These are phyloP conservation scores for Syzygium grande DNA, from an alignment of 345 rosid species.

Conservation along the genomic window DNA sequence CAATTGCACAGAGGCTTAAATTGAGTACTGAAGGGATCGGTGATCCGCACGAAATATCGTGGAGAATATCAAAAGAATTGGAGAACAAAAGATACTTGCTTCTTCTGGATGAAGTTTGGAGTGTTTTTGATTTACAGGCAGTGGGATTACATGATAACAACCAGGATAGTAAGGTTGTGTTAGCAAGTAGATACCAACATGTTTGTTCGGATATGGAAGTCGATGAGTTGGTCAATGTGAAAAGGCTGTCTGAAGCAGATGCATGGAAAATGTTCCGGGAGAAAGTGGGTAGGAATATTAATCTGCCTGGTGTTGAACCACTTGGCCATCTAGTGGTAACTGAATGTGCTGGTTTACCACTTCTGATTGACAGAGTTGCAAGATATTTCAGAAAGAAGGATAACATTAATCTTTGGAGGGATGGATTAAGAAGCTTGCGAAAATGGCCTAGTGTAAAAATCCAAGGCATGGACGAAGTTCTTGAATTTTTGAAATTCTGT, in stretches of 20 bases:
- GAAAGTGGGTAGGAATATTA: constrained; percentile 2
- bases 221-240: constrained; percentile 8
- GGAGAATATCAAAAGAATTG: constrained; percentile 18
- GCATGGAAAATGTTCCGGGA: constrained; percentile 14
- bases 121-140: constrained; percentile 4
- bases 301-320: constrained; percentile 11
- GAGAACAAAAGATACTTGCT: constrained; percentile 19
- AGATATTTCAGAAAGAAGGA: constrained; percentile 13
- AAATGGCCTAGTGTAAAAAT: constrained; percentile 8
- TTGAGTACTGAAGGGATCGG: constrained; percentile 3
- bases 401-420: constrained; percentile 9
- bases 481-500: constrained; percentile 11
- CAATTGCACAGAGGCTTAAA: constrained; percentile 10
- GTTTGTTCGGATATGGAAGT: constrained; percentile 13
- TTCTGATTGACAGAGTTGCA: constrained; percentile 19
- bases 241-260: not conserved
- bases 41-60: not conserved
- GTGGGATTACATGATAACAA: constrained; percentile 10
- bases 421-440: constrained; percentile 6
- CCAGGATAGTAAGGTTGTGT: constrained; percentile 17
- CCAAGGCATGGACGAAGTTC: constrained; percentile 23
- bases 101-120: constrained; percentile 24
- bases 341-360: constrained; percentile 21
- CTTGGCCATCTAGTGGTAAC: constrained; percentile 6
- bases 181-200: constrained; percentile 13